Percentiles rank a stretch among this genome's conserved stretches.
Evolutionary conservation across 1,284 basidiomycete species (phyloP).

Genomic region (Earliella scabrosa): DNA sequence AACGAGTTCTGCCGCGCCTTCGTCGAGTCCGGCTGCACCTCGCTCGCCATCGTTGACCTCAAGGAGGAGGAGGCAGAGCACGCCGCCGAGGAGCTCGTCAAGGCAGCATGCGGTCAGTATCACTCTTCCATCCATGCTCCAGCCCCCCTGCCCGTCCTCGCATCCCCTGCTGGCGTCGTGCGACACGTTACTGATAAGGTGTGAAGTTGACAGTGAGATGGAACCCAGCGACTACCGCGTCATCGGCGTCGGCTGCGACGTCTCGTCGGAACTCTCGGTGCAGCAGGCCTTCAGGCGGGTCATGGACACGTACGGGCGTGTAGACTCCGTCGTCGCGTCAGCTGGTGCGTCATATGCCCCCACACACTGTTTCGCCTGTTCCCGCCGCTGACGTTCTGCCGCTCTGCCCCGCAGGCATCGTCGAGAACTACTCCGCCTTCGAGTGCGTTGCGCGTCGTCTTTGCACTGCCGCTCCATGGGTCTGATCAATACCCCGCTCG

Average conservation of each 20-base stretch:
- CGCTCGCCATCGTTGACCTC: slow-evolving; percentile 85
- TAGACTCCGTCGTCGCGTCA: slow-evolving; percentile 88
- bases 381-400: slow-evolving; percentile 9
- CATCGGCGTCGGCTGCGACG: slow-evolving; percentile 86
- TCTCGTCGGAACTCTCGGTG: slow-evolving; percentile 83
- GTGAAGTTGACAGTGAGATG: slow-evolving; percentile 64
- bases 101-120: slow-evolving; percentile 53
- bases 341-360: slow-evolving; percentile 61
- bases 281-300: slow-evolving; percentile 72
- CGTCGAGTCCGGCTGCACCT: slow-evolving; percentile 85
- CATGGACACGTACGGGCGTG: slow-evolving; percentile 77
- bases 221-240: slow-evolving; percentile 68
- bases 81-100: slow-evolving; percentile 77
- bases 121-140: slow-evolving; percentile 8
- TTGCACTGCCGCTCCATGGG: slow-evolving; percentile 7
- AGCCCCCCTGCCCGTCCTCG: slow-evolving; percentile 7
- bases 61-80: slow-evolving; percentile 72
- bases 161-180: slow-evolving; percentile 4
- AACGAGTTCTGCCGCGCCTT: slow-evolving; percentile 91
- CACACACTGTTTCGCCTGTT: neutral
- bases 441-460: slow-evolving; percentile 54
- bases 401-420: too few relatives aligned
- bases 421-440: slow-evolving; percentile 91
- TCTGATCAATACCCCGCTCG: neutral
- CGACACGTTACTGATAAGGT: slow-evolving; percentile 38